Evolutionary conservation across 192 early-diverging fungal genomes (phyloP).

Genomic region (Entomortierella lignicola): DNA sequence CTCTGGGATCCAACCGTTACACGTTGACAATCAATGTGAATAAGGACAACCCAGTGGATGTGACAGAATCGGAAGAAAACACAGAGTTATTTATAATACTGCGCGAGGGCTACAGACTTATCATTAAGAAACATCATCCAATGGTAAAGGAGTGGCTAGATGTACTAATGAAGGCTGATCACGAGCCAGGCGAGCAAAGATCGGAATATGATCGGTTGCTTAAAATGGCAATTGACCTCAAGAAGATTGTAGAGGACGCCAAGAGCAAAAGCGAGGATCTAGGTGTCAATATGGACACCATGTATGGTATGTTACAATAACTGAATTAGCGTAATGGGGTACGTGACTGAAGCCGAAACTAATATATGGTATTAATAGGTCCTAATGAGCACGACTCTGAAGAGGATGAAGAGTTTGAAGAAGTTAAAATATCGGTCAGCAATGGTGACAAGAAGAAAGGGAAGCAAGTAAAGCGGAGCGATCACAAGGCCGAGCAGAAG

Average conservation of each 20-base stretch:
- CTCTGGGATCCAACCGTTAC: conserved; percentile 72
- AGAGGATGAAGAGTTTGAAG: conserved; percentile 57
- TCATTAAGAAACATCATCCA: conserved; percentile 57
- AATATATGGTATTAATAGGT: background rate
- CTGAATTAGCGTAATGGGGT: too few species aligned
- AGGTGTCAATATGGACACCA: conserved; percentile 53
- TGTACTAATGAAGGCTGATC: conserved; percentile 54
- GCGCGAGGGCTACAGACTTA: conserved; percentile 58
- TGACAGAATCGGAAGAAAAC: conserved; percentile 67
- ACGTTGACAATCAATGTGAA: conserved; percentile 66
- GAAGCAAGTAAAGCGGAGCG: conserved; percentile 8
- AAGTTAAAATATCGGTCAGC: conserved; percentile 47
- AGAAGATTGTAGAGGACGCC: conserved; percentile 46
- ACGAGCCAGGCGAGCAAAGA: conserved; percentile 44
- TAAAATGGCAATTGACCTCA: conserved; percentile 55
- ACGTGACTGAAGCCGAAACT: background rate
- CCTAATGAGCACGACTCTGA: conserved; percentile 48
- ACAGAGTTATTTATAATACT: conserved; percentile 66
- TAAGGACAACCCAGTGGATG: conserved; percentile 59
- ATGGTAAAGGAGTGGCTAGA: conserved; percentile 63
- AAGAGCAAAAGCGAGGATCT: conserved; percentile 53
- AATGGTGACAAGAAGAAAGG: conserved; percentile 19
- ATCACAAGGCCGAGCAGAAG: background rate
- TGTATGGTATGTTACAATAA: conserved; percentile 32
- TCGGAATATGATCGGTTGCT: conserved; percentile 53